Conservation (phyloP, 1,284 basidiomycete genomes). For the Ceratobasidium sp. region DNA sequence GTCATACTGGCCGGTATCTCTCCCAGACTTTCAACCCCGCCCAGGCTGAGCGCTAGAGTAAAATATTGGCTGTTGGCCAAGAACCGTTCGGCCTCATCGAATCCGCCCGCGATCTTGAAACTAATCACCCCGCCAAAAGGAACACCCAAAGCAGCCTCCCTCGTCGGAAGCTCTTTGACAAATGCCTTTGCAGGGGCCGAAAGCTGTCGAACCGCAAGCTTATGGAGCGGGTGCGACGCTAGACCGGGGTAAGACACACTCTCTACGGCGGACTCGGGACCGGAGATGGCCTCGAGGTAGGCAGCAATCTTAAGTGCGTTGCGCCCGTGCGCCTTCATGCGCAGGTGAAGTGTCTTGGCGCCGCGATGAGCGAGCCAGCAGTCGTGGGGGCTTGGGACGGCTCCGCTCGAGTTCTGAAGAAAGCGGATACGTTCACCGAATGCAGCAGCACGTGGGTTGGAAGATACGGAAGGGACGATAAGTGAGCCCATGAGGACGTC, state of each 20-base stretch:
- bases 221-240: slow-evolving; percentile 52
- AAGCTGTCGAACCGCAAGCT: slow-evolving; percentile 56
- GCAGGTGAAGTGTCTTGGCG: slow-evolving; percentile 89
- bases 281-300: slow-evolving; percentile 70
- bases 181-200: slow-evolving; percentile 74
- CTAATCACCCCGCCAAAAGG: slow-evolving; percentile 62
- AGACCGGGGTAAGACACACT: slow-evolving; percentile 71
- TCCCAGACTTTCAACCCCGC: slow-evolving; percentile 92
- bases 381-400: slow-evolving; percentile 90
- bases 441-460: slow-evolving; percentile 59
- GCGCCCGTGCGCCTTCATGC: slow-evolving; percentile 89
- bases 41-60: slow-evolving; percentile 89
- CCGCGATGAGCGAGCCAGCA: slow-evolving; percentile 93
- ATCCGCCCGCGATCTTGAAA: slow-evolving; percentile 70
- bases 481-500: slow-evolving; percentile 91
- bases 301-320: slow-evolving; percentile 86
- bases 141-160: slow-evolving; percentile 46
- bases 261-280: slow-evolving; percentile 48
- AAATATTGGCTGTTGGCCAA: slow-evolving; percentile 79
- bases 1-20: slow-evolving; percentile 91
- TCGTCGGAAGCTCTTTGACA: slow-evolving; percentile 1
- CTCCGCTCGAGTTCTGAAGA: slow-evolving; percentile 93
- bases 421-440: slow-evolving; percentile 78
- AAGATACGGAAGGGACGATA: slow-evolving; percentile 70
- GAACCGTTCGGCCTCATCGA: slow-evolving; percentile 75